Percentiles rank a stretch among this genome's conserved stretches.
Evolutionary conservation across 495 filamentous ascomycete species (phyloP).

Genomic region (Tuber calosporum): DNA sequence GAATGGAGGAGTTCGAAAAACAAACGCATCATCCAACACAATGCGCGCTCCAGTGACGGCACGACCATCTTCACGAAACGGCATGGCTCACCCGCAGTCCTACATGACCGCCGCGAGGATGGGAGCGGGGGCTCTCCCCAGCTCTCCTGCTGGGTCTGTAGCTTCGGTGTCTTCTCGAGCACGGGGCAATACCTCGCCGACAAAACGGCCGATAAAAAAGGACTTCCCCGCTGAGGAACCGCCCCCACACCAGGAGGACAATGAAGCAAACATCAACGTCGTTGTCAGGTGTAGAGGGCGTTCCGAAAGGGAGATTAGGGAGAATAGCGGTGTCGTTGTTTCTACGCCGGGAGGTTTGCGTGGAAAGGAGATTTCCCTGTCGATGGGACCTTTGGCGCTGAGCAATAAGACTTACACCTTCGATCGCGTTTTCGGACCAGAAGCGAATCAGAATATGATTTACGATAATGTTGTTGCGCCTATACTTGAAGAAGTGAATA

Average conservation of each 20-base stretch:
- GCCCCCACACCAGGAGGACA: slow-evolving; percentile 49
- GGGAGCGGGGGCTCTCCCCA: slow-evolving; percentile 13
- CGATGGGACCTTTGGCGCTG: slow-evolving; percentile 76
- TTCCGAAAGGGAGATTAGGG: slow-evolving; percentile 80
- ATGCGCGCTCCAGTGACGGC: slow-evolving; percentile 20
- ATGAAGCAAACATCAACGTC: slow-evolving; percentile 95
- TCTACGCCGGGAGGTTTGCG: slow-evolving; percentile 71
- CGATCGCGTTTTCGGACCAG: slow-evolving; percentile 92
- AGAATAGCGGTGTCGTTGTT: slow-evolving; percentile 88
- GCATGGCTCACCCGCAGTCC: slow-evolving; percentile 27
- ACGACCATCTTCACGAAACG: slow-evolving; percentile 23
- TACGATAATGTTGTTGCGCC: slow-evolving; percentile 92
- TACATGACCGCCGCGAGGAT: slow-evolving; percentile 32
- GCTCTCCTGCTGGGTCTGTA: slow-evolving; percentile 41
- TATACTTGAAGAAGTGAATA: slow-evolving; percentile 77
- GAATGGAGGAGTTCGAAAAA: slow-evolving; percentile 28
- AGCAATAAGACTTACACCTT: slow-evolving; percentile 97
- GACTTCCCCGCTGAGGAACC: slow-evolving; percentile 22
- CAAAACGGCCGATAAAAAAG: slow-evolving; percentile 23
- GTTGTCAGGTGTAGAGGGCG: slow-evolving; percentile 90
- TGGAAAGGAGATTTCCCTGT: slow-evolving; percentile 72
- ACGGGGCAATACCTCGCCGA: slow-evolving; percentile 29
- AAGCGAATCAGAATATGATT: slow-evolving; percentile 84
- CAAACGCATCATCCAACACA: slow-evolving; percentile 14
- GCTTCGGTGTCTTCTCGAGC: slow-evolving; percentile 45